Percentiles rank a stretch among this genome's conserved stretches.
Evolutionary conservation across 2,329 filamentous ascomycete species (phyloP).

Genomic region (Cordyceps tenuipes): DNA sequence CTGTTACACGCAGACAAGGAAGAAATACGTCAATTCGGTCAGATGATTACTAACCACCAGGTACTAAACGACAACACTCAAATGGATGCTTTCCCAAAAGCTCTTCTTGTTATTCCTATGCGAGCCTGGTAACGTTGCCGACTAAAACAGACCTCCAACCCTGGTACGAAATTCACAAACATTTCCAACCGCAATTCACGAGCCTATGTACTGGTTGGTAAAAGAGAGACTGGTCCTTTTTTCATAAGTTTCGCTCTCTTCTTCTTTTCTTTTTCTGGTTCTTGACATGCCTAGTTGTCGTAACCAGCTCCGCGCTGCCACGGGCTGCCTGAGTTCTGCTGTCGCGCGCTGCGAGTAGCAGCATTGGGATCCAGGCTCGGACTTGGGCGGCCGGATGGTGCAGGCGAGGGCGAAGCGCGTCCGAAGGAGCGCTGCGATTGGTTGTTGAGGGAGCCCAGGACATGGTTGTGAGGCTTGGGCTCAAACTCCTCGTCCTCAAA

Average conservation of each 20-base stretch:
- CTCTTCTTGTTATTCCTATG: slow-evolving; percentile 1
- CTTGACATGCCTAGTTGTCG: background rate
- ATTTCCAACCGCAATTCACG: slow-evolving; percentile 4
- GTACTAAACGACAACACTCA: background rate
- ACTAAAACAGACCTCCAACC: background rate
- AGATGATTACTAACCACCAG: background rate
- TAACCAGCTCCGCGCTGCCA: slow-evolving; percentile 12
- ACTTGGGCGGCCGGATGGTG: background rate
- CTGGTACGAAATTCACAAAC: background rate
- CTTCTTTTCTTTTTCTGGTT: background rate
- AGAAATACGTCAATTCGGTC: background rate
- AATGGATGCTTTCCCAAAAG: background rate
- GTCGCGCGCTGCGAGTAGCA: background rate
- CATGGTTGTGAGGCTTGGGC: slow-evolving; percentile 6
- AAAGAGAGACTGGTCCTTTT: background rate
- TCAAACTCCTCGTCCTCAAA: slow-evolving; percentile 3
- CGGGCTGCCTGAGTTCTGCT: slow-evolving; percentile 1
- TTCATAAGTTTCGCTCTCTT: background rate
- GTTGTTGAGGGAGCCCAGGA: slow-evolving; percentile 3
- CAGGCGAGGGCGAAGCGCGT: background rate
- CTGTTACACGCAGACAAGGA: background rate
- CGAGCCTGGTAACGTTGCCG: background rate
- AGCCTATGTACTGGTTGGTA: slow-evolving; percentile 2
- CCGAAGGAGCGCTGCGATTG: slow-evolving; percentile 6
- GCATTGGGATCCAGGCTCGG: slow-evolving; percentile 1